Evolutionary conservation across 441 rosid genomes (phyloP).

Genomic region (Pelargonium citronellum): DNA sequence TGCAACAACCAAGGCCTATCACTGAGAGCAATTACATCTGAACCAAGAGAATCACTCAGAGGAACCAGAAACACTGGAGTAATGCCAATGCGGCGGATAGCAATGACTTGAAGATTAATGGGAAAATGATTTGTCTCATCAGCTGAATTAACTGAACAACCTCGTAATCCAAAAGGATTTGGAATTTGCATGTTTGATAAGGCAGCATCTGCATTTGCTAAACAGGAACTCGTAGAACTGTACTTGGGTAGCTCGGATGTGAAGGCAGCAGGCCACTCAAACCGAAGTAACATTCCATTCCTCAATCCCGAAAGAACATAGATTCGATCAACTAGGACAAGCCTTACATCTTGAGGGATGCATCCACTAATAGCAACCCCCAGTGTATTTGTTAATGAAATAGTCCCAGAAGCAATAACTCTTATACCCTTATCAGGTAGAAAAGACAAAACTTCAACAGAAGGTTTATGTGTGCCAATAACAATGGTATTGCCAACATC

Average conservation of each 20-base stretch:
- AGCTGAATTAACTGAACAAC: slow-evolving; percentile 28
- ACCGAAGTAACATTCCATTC: slow-evolving; percentile 97
- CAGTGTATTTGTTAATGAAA: slow-evolving; percentile 55
- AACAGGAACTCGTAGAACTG: slow-evolving; percentile 28
- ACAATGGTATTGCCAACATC: slow-evolving; percentile 58
- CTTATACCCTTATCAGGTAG: slow-evolving; percentile 55
- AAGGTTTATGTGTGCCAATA: slow-evolving; percentile 94
- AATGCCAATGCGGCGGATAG: slow-evolving; percentile 86
- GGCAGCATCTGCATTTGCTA: slow-evolving; percentile 31
- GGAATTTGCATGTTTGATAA: slow-evolving; percentile 22
- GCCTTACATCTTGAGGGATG: slow-evolving; percentile 95
- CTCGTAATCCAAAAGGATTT: slow-evolving; percentile 29
- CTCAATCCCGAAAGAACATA: slow-evolving; percentile 90
- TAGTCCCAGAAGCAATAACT: slow-evolving; percentile 73
- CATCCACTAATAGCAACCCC: slow-evolving; percentile 80
- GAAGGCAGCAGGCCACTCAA: slow-evolving; percentile 77
- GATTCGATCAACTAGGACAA: slow-evolving; percentile 72
- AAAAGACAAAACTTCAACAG: slow-evolving; percentile 82
- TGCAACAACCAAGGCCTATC: slow-evolving; percentile 97
- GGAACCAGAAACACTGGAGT: slow-evolving; percentile 98
- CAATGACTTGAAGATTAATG: slow-evolving; percentile 66
- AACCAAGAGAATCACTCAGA: slow-evolving; percentile 61
- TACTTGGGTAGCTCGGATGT: slow-evolving; percentile 29
- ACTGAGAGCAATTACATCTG: slow-evolving; percentile 88
- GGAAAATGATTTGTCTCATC: slow-evolving; percentile 33